A percentile compares a stretch with the other conserved stretches of the same genome.
These are phyloP conservation scores for Vanrija pseudolonga DNA, from an alignment of 1,284 basidiomycete species.

Conservation along the genomic window DNA sequence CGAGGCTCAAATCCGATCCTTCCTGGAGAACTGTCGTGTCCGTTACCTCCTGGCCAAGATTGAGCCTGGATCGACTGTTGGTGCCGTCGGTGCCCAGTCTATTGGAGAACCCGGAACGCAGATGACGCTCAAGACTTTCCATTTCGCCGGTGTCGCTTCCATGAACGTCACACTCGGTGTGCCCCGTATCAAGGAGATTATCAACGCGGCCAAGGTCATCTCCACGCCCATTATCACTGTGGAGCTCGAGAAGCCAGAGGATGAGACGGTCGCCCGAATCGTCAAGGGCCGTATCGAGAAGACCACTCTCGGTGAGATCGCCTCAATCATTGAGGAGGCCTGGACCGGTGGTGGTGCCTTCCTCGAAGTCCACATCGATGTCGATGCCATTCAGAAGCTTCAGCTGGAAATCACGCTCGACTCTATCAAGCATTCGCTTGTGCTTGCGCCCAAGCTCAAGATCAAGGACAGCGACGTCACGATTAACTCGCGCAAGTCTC, in stretches of 20 bases:
- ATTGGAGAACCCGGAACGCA: conserved; percentile 99
- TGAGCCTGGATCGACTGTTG: conserved; percentile 94
- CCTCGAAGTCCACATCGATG: conserved; percentile 89
- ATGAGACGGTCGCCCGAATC: conserved; percentile 88
- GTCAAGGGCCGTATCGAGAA: conserved; percentile 97
- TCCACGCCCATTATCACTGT: conserved; percentile 98
- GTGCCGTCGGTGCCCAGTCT: conserved; percentile 97
- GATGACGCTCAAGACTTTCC: conserved; percentile 99
- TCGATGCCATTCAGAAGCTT: conserved; percentile 80
- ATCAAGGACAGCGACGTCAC: conserved; percentile 69
- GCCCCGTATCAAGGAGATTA: conserved; percentile 90
- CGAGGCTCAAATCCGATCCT: conserved; percentile 68
- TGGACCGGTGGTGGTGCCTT: conserved; percentile 92
- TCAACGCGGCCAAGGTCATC: conserved; percentile 95
- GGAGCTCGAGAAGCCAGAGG: conserved; percentile 77
- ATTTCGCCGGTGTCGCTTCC: conserved; percentile 98
- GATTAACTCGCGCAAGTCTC: conserved; percentile 18
- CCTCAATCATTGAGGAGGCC: conserved; percentile 89
- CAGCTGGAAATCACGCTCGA: conserved; percentile 93
- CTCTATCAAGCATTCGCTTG: conserved; percentile 88
- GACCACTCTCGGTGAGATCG: conserved; percentile 90
- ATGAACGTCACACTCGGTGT: conserved; percentile 99
- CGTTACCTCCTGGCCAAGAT: conserved; percentile 92
- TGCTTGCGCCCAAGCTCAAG: conserved; percentile 83
- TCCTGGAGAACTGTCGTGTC: conserved; percentile 83